Conservation (phyloP, 345 rosid species). For the Ceriops tagal region DNA sequence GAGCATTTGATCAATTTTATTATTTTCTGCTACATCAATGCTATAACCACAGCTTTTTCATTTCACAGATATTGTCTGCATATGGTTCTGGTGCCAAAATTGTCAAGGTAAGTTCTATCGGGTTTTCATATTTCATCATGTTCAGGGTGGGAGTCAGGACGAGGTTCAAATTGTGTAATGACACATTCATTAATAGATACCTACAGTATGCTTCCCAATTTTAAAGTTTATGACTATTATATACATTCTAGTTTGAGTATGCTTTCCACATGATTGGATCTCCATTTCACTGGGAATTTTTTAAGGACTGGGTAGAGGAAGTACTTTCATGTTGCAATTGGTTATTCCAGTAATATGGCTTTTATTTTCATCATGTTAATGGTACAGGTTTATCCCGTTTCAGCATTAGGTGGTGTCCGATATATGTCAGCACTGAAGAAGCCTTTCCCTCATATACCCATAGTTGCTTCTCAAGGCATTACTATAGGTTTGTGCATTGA, state of each 20-base stretch:
- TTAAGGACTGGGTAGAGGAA: background rate
- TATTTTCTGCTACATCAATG: background rate
- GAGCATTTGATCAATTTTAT: background rate
- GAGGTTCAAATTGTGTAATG: background rate
- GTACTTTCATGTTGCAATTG: background rate
- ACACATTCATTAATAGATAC: no score
- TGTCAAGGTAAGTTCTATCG: conserved; percentile 41
- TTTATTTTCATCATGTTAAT: conserved; percentile 9
- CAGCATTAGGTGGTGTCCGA: conserved; percentile 45
- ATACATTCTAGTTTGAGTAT: background rate
- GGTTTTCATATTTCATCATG: background rate
- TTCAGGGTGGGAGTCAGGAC: background rate
- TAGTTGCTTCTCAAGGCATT: conserved; percentile 67
- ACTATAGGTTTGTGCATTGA: conserved; percentile 37
- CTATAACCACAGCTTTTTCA: background rate
- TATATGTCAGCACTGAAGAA: conserved; percentile 51
- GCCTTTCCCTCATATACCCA: conserved; percentile 53
- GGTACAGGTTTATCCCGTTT: conserved; percentile 55
- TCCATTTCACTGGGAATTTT: background rate
- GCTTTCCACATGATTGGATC: background rate
- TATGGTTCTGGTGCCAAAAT: conserved; percentile 51
- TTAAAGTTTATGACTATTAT: background rate
- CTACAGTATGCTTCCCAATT: background rate
- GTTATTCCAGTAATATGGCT: background rate
- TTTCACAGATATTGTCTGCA: conserved; percentile 49